Evolutionary conservation across 192 early-diverging fungal genomes (phyloP), one percentile per base, ranked within the genome.

Genomic region (Umbelopsis sp.): DNA sequence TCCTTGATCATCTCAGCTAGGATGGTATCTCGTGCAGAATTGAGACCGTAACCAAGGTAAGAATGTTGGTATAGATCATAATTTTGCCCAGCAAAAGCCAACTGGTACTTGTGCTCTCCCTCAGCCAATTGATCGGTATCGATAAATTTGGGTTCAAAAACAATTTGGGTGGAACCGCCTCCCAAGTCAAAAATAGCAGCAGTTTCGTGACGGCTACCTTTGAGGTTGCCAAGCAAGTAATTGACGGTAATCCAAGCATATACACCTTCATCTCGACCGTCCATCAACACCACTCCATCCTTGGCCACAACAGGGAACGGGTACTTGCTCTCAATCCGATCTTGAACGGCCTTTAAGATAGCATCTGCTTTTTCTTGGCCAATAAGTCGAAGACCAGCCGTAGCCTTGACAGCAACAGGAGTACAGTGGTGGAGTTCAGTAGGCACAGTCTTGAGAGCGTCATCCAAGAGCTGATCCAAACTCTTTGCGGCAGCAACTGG

Each of bases 161-260:
- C 94, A 65, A 96, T 92, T 81, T 96, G 94, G 13, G 94, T 96
- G 11, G 91, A 93, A 2, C 90, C 94, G 68, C 94, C 94, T 67
- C 94, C 94, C 68, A 96, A 80, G 71, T 96, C 94, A 82, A 96
- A 91, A 35, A 94, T 89, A n/a, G 90, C 94, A 9, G 90, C 94
- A 0, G 91, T 93, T 18, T 74, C 74, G 18, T 70, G 45, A 18
- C 49, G 53, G 61, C 25, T 52, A 25, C 49, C 67, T 22, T 87
- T 88, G 35, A 95, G 83, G 21, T 80, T 79, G 33, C 86, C 84
- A 2, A 93, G 83, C 13, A 96, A 77, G 65, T 88, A 94, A 77
- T 95, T 95, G 22, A 94, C 89, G 0, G 94, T 95, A 68, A 95
- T 91, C 94, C 94, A 95, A 21, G 94, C 92, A 77, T 88, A 95